Evolutionary conservation across 2,329 filamentous ascomycete species (phyloP).

Genomic region (Zelopaecilomyces penicillatus): DNA sequence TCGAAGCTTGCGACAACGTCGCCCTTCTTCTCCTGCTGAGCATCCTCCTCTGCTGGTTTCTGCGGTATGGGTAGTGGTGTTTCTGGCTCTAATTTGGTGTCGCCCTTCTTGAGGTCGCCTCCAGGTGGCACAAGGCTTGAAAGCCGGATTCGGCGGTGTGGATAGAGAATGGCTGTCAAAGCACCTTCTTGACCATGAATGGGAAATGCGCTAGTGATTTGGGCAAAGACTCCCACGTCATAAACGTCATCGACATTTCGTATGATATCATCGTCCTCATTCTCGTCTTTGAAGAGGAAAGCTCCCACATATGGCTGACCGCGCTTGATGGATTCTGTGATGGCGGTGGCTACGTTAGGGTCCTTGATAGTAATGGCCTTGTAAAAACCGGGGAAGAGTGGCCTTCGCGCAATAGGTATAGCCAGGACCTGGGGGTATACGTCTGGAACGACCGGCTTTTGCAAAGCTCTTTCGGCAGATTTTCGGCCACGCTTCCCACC

Average conservation of each 20-base stretch:
- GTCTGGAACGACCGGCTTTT: constrained; percentile 85
- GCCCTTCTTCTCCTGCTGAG: constrained; percentile 62
- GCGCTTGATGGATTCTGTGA: constrained; percentile 92
- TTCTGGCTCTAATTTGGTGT: constrained; percentile 39
- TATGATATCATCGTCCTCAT: constrained; percentile 88
- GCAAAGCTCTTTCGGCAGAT: constrained; percentile 63
- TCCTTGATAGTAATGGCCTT: constrained; percentile 97
- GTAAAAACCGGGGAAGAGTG: constrained; percentile 95
- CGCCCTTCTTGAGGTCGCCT: constrained; percentile 43
- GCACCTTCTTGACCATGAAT: constrained; percentile 77
- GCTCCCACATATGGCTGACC: constrained; percentile 96
- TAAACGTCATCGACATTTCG: constrained; percentile 86
- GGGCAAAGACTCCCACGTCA: constrained; percentile 92
- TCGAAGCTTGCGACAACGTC: constrained; percentile 97
- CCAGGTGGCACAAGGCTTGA: constrained; percentile 70
- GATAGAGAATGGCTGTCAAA: constrained; percentile 89
- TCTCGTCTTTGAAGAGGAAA: constrained; percentile 94
- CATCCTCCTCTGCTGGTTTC: constrained; percentile 45
- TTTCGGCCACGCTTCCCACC: constrained; percentile 66
- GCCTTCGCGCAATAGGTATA: constrained; percentile 88
- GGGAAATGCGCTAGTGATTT: constrained; percentile 93
- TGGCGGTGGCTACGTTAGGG: constrained; percentile 80
- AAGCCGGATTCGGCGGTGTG: constrained; percentile 87
- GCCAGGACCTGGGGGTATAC: constrained; percentile 97
- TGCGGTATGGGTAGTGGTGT: constrained; percentile 51